Base-by-base conservation (phyloP, 2,329 filamentous ascomycete genomes). In the Rhynchosporium secalis region DNA sequence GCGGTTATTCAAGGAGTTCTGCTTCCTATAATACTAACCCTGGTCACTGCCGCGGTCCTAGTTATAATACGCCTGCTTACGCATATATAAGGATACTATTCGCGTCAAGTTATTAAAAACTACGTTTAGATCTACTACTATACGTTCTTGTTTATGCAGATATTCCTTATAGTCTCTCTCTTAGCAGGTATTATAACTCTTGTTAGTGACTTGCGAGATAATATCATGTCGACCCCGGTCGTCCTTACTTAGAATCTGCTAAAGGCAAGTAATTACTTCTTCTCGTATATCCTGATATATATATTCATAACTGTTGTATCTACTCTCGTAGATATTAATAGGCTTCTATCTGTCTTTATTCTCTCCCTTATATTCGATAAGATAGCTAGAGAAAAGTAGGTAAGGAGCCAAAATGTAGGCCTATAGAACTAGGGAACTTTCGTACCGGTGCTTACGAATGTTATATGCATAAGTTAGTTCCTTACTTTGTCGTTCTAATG, bases 61-160 rank as follows among this genome's bases (percentile, higher is more conserved):
- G 33, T 49, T 4, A 12, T 51, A 13, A 15, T 68, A 36, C 59
- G 61, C 49, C 58, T 62, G 8, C 29, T 68, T 52, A 51, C 57
- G 40, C 61, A 63, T 28, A 41, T 57, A 49, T 1, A 20, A 20
- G 20, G 20, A 20, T 20, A 20, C 20, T 20, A 20, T 20, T 20
- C 20, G 20, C 63, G 69, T 52, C 68, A 69, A 62, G 68, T 65
- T 28, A 68, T 65, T 8, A 69, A 73, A 57, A 64, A 64, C 47
- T 59, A 66, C 38, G 84, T 89, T 2, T 86, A 89, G 70, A 81
- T 81, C 63, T 89, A 86, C 74, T 90, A 87, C 74, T 90, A 90
- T 70, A 81, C 81, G 29, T 90, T 90, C 73, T 77, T 89, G 20
- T 89, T 90, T 72, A 82, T 90, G 38, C 85, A 89, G 71, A 74